A percentile compares a stretch with the other conserved stretches of the same genome.
phyloP scores from a whole-genome alignment of 1,139 yeast genomes.

The Petasospora rhodanensis region DNA sequence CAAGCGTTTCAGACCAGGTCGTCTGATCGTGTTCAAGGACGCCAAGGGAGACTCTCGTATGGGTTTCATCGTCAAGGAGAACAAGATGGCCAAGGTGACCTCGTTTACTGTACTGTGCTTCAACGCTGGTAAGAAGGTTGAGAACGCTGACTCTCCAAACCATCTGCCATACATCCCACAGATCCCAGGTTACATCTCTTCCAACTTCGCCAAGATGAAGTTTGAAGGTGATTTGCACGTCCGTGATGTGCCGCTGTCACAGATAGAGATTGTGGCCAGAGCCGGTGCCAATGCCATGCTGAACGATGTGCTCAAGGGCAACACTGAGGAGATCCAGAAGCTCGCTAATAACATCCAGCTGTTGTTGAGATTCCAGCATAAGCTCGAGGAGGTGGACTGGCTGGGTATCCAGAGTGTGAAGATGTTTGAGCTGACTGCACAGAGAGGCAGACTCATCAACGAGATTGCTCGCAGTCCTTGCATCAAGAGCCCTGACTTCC shows the following conservation, averaged over 20 bases:
- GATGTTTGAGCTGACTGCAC: slow-evolving; percentile 46
- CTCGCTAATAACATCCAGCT: slow-evolving; percentile 39
- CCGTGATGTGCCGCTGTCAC: slow-evolving; percentile 39
- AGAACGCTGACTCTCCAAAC: slow-evolving; percentile 28
- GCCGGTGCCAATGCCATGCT: slow-evolving; percentile 40
- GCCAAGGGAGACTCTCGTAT: slow-evolving; percentile 37
- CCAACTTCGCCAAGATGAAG: slow-evolving; percentile 30
- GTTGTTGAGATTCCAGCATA: slow-evolving; percentile 39
- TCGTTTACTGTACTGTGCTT: slow-evolving; percentile 39
- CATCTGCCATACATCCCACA: slow-evolving; percentile 53
- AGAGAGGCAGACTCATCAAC: slow-evolving; percentile 39
- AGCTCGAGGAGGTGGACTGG: slow-evolving; percentile 44
- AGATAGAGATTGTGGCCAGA: slow-evolving; percentile 48
- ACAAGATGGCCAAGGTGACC: slow-evolving; percentile 25
- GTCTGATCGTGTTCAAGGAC: slow-evolving; percentile 58
- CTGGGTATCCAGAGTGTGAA: slow-evolving; percentile 44
- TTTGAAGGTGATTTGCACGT: slow-evolving; percentile 36
- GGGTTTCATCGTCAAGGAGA: slow-evolving; percentile 51
- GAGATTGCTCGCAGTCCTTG: slow-evolving; percentile 33
- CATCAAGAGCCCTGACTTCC: slow-evolving; percentile 39
- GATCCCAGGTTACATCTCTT: slow-evolving; percentile 28
- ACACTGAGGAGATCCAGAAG: slow-evolving; percentile 35
- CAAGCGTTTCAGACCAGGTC: slow-evolving; percentile 54
- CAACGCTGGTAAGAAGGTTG: slow-evolving; percentile 38
- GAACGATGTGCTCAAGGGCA: slow-evolving; percentile 41